Evolutionary conservation across 306 rosid genomes (phyloP), one percentile per base, ranked within the genome.

Genomic region (Sophora flavescens): DNA sequence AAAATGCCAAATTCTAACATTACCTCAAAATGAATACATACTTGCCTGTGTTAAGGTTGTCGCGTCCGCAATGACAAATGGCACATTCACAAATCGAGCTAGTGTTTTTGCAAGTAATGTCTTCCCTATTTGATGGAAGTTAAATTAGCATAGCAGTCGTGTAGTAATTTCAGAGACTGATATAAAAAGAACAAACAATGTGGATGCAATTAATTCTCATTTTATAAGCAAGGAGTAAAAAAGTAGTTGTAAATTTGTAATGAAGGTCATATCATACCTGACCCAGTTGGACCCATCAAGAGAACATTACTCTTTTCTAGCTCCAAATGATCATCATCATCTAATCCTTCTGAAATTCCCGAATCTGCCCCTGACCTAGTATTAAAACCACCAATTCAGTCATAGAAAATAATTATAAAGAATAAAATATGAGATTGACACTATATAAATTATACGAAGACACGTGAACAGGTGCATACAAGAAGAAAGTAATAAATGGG

Each of bases 221-320:
- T 66, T 62, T 33, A 63, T 16, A 44, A 33, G 6, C 8, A 12
- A 26, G 83, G 75, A 68, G 39, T 30, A 42, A 12, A 15, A 51
- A 44, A 4, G 63, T 14, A 8, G 50, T 12, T 15, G 15, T 8
- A 36, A 54, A 8, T 42, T 12, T 15, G 15, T 8, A 36, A 54
- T 30, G 74, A 58, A 68, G 11, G 26, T 63, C 72, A 81, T 78
- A 92, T 63, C 72, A 81, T 78, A 92, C 97, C 97, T 10, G 97
- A 92, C 61, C 97, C 97, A 18, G 97, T 92, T 70, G 97, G 97
- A 70, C 96, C 97, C 96, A 92, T 92, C 84, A 92, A 80, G 71
- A 92, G 97, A 64, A 92, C 97, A 76, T 92, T 92, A 86, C 97
- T 92, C 89, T 92, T 92, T 80, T 92, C 97, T 18, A 92, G 87